phyloP scores from a whole-genome alignment of 2,329 filamentous ascomycete genomes.

The Monilinia polystroma region DNA sequence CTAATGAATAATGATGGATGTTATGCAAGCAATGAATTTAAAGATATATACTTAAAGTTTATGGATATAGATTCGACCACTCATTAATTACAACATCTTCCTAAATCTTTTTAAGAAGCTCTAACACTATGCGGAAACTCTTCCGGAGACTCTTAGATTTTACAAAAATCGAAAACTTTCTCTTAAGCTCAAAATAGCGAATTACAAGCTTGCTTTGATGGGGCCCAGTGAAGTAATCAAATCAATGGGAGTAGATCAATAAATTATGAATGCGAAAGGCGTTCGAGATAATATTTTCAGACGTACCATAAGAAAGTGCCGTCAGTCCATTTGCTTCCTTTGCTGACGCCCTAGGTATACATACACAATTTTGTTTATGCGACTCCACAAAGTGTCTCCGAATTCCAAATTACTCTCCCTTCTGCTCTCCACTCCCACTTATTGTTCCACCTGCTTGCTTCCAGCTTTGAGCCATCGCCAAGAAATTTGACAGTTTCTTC shows the following conservation, averaged over 20 bases:
- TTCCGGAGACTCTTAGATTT: not conserved
- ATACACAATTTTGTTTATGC: conserved; percentile 3
- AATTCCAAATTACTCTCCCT: not conserved
- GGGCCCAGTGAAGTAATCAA: not conserved
- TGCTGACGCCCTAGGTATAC: conserved; percentile 2
- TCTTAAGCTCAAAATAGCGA: not conserved
- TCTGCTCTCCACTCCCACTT: conserved; percentile 16
- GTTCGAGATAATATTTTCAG: not conserved
- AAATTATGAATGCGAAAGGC: not conserved
- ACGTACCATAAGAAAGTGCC: not conserved
- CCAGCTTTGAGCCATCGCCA: conserved; percentile 83
- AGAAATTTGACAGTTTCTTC: conserved; percentile 76
- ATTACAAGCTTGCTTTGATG: not conserved
- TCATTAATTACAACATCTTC: not conserved
- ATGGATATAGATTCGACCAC: no score
- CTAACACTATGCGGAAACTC: not conserved
- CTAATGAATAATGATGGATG: not conserved
- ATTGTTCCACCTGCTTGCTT: conserved; percentile 39
- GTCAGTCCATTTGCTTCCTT: not conserved
- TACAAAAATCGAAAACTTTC: not conserved
- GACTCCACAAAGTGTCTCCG: not conserved
- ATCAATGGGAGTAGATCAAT: not conserved
- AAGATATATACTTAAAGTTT: no score
- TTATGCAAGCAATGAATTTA: not conserved
- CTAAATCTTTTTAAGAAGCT: not conserved